Conservation (phyloP, 805 yeast genomes). For the Candida ortonii region DNA sequence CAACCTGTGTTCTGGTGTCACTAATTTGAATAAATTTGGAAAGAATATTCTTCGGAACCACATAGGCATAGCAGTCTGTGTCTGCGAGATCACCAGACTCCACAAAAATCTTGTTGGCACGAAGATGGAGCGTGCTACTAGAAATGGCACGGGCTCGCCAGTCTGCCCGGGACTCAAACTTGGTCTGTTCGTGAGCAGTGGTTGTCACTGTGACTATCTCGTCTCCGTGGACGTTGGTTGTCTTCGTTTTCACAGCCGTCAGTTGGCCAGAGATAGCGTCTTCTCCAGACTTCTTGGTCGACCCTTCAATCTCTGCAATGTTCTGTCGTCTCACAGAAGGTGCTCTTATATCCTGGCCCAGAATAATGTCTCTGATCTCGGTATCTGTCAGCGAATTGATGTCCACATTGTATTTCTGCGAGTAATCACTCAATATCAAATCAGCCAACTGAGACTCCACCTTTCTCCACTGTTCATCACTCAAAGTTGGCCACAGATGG, state of each 20-base stretch:
- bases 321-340: constrained; percentile 87
- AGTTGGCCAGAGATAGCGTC: constrained; percentile 47
- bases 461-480: constrained; percentile 87
- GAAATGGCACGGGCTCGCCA: constrained; percentile 91
- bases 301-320: constrained; percentile 68
- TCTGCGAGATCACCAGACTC: constrained; percentile 57
- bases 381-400: constrained; percentile 85
- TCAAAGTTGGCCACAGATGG: constrained; percentile 91
- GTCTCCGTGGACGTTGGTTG: constrained; percentile 93
- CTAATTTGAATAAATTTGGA: constrained; percentile 75
- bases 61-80: constrained; percentile 60
- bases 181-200: constrained; percentile 78
- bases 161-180: constrained; percentile 79
- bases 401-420: constrained; percentile 80
- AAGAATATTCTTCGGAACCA: constrained; percentile 79
- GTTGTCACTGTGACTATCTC: constrained; percentile 94
- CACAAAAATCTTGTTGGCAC: constrained; percentile 73
- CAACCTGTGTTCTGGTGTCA: constrained; percentile 79
- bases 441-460: constrained; percentile 88
- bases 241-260: constrained; percentile 76
- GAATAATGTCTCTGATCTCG: constrained; percentile 88
- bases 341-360: constrained; percentile 90
- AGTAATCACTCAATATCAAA: constrained; percentile 79
- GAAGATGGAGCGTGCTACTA: constrained; percentile 64
- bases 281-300: constrained; percentile 38